phyloP scores from a whole-genome alignment of 2,329 filamentous ascomycete genomes.

The Microthyrium microscopicum region DNA sequence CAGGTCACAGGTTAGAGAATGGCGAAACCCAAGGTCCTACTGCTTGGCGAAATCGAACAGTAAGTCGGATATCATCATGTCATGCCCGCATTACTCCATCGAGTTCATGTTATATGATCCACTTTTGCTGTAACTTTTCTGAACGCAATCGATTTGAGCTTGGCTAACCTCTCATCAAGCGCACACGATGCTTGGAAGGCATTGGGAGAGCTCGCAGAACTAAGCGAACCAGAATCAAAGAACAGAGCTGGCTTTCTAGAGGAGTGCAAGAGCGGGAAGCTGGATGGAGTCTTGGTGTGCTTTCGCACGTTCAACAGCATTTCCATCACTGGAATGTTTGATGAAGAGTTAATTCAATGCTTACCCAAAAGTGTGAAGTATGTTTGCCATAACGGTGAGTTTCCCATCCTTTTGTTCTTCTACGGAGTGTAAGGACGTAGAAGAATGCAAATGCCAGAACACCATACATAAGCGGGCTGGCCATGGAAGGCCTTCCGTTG shows the following conservation, averaged over 20 bases:
- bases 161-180: slow-evolving; percentile 23
- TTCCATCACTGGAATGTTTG: slow-evolving; percentile 49
- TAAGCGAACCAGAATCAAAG: slow-evolving; percentile 44
- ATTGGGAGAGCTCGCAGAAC: slow-evolving; percentile 45
- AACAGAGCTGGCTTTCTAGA: slow-evolving; percentile 50
- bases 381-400: slow-evolving; percentile 28
- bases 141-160: neutral
- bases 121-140: neutral
- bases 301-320: slow-evolving; percentile 58
- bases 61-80: slow-evolving; percentile 23
- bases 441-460: too few species aligned
- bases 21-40: slow-evolving; percentile 40
- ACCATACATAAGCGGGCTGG: too few species aligned
- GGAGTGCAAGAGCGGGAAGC: slow-evolving; percentile 46
- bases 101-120: neutral
- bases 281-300: slow-evolving; percentile 47
- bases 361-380: slow-evolving; percentile 23
- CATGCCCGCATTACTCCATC: slow-evolving; percentile 7
- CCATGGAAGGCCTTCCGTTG: neutral
- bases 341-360: slow-evolving; percentile 48
- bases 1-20: too few species aligned
- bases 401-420: too few species aligned
- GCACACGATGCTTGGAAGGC: slow-evolving; percentile 49
- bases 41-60: slow-evolving; percentile 48
- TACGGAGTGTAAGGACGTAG: too few species aligned